Percentiles rank a stretch among this genome's conserved stretches.
Conservation (phyloP, 2,329 filamentous ascomycete species). For the Fusarium sp. region DNA sequence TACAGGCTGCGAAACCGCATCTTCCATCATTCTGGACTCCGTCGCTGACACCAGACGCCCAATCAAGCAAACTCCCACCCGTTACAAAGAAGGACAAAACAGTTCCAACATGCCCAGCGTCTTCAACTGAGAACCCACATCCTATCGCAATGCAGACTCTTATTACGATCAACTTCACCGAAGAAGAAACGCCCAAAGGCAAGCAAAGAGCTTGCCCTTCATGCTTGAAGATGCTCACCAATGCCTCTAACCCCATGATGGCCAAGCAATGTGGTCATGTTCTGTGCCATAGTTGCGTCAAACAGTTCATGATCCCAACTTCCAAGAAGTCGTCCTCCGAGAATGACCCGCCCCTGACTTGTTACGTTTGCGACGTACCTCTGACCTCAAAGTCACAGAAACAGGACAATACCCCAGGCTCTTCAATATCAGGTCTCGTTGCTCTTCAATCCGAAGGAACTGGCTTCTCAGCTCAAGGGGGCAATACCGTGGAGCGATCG, state of each 20-base stretch:
- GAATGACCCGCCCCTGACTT: conserved; percentile 63
- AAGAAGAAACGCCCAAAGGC: conserved; percentile 68
- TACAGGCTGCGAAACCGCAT: conserved; percentile 70
- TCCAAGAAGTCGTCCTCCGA: conserved; percentile 57
- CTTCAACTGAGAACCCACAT: conserved; percentile 74
- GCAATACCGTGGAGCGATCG: conserved; percentile 81
- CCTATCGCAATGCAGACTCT: conserved; percentile 82
- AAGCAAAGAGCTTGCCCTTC: conserved; percentile 76
- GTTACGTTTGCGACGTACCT: conserved; percentile 89
- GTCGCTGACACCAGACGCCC: conserved; percentile 75
- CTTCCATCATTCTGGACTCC: conserved; percentile 95
- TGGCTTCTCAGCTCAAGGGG: conserved; percentile 89
- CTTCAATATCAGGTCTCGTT: conserved; percentile 77
- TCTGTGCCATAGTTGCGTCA: conserved; percentile 84
- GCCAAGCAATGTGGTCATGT: conserved; percentile 93
- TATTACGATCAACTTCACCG: conserved; percentile 80
- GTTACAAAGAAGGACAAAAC: conserved; percentile 73
- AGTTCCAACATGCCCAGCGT: conserved; percentile 81
- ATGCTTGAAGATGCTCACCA: conserved; percentile 85
- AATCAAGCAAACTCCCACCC: conserved; percentile 63
- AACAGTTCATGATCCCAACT: conserved; percentile 80
- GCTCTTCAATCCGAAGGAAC: conserved; percentile 88
- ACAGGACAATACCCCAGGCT: conserved; percentile 62
- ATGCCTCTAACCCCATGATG: conserved; percentile 84
- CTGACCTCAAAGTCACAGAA: conserved; percentile 66